These are phyloP conservation scores for Phytopythium ostracodes DNA, from an alignment of 352 stramenopile species.

Conservation along the genomic window DNA sequence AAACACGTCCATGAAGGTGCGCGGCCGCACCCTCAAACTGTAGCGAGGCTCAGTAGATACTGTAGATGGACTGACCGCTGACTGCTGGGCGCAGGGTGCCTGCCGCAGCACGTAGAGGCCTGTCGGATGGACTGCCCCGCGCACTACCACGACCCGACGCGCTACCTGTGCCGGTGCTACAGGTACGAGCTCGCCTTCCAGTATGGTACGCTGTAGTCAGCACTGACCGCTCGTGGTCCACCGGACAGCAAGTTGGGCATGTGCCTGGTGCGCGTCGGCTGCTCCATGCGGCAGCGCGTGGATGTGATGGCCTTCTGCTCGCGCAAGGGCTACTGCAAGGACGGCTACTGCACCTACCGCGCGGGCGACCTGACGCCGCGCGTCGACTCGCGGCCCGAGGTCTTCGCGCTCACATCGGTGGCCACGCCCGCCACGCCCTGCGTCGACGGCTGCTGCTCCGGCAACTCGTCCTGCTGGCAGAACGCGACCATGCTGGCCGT, in stretches of 20 bases:
- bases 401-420: conserved; percentile 59
- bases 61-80: neutral
- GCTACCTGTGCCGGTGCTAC: conserved; percentile 69
- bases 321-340: conserved; percentile 76
- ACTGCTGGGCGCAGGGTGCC: conserved; percentile 31
- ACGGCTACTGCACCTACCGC: conserved; percentile 66
- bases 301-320: conserved; percentile 68
- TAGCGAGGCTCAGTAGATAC: no score
- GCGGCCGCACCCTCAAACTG: neutral
- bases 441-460: conserved; percentile 58
- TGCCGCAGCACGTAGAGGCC: conserved; percentile 31
- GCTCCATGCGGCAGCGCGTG: conserved; percentile 55
- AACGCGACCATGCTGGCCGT: conserved; percentile 42
- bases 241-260: conserved; percentile 57
- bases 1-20: conserved; percentile 10
- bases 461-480: conserved; percentile 33
- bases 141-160: conserved; percentile 53
- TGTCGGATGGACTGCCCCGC: conserved; percentile 46
- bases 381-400: conserved; percentile 44
- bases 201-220: no score
- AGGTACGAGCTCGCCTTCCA: conserved; percentile 39
- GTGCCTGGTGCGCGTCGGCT: conserved; percentile 63
- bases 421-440: conserved; percentile 50
- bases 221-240: neutral
- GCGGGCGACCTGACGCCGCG: conserved; percentile 52